These are phyloP conservation scores for Fusarium tanahbumbuense DNA, from an alignment of 2,329 filamentous ascomycete species.

Conservation along the genomic window DNA sequence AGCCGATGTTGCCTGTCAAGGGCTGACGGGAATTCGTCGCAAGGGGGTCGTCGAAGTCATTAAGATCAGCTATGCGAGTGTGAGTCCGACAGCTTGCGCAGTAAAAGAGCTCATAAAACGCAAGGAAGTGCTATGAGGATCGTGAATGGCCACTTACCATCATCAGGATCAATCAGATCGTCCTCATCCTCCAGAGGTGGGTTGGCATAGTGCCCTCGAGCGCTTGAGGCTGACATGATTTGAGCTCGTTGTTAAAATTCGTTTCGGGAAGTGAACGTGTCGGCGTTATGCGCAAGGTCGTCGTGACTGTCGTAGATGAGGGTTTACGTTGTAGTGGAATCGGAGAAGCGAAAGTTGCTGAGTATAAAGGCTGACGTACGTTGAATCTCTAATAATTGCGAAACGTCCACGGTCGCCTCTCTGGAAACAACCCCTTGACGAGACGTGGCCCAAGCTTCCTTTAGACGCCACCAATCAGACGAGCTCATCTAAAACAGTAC, in stretches of 20 bases:
- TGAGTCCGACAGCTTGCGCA: constrained; percentile 26
- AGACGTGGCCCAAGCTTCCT: constrained; percentile 44
- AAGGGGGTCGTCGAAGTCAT: constrained; percentile 92
- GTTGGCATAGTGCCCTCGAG: constrained; percentile 69
- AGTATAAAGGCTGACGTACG: constrained; percentile 46
- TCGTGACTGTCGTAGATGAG: background rate
- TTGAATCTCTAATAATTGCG: constrained; percentile 36
- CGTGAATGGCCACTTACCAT: constrained; percentile 65
- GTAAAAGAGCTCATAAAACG: background rate
- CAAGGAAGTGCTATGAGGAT: background rate
- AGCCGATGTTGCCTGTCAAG: constrained; percentile 85
- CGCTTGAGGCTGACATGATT: constrained; percentile 60
- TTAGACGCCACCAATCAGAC: constrained; percentile 39
- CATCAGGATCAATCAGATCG: constrained; percentile 82
- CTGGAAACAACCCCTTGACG: constrained; percentile 40
- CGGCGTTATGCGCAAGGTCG: background rate
- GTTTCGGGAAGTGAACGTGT: background rate
- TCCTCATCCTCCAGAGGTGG: constrained; percentile 70
- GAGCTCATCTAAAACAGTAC: background rate
- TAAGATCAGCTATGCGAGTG: constrained; percentile 75
- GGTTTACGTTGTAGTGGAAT: background rate
- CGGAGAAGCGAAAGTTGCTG: constrained; percentile 22
- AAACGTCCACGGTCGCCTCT: constrained; percentile 50
- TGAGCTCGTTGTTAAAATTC: background rate
- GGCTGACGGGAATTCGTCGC: constrained; percentile 76